Percentiles rank a stretch among this genome's conserved stretches.
These are phyloP conservation scores for Plantago elongata DNA, from an alignment of 257 asterid species.

Conservation along the genomic window DNA sequence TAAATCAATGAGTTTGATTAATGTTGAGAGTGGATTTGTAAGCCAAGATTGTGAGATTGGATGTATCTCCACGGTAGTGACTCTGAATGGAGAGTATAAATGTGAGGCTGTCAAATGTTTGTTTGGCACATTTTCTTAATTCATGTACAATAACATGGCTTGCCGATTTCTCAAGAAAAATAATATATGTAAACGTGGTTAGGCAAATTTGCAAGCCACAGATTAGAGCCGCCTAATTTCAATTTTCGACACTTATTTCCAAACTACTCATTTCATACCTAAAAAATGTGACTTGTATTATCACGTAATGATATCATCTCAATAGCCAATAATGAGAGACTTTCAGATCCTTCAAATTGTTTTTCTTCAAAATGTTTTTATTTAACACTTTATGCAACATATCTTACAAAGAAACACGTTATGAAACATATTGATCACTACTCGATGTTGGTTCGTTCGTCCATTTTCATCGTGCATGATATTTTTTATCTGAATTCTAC, in stretches of 20 bases:
- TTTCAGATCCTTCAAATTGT: too few species aligned
- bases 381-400: too few species aligned
- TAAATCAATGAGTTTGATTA: not conserved
- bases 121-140: not conserved
- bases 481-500: too few species aligned
- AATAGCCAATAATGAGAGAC: not conserved
- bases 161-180: too few species aligned
- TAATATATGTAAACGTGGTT: not conserved
- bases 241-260: not conserved
- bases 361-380: too few species aligned
- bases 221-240: not conserved
- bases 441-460: too few species aligned
- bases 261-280: too few species aligned
- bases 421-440: too few species aligned
- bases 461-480: too few species aligned
- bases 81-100: conserved; percentile 1
- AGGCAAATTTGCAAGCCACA: not conserved
- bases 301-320: not conserved
- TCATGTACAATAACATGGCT: not conserved
- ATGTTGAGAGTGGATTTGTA: not conserved
- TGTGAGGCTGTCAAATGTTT: not conserved
- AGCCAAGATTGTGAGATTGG: not conserved
- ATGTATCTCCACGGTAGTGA: conserved; percentile 6
- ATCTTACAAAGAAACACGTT: too few species aligned
- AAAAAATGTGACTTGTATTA: not conserved